phyloP scores from a whole-genome alignment of 768 basidiomycete species.

The Infundibulicybe gibba region DNA sequence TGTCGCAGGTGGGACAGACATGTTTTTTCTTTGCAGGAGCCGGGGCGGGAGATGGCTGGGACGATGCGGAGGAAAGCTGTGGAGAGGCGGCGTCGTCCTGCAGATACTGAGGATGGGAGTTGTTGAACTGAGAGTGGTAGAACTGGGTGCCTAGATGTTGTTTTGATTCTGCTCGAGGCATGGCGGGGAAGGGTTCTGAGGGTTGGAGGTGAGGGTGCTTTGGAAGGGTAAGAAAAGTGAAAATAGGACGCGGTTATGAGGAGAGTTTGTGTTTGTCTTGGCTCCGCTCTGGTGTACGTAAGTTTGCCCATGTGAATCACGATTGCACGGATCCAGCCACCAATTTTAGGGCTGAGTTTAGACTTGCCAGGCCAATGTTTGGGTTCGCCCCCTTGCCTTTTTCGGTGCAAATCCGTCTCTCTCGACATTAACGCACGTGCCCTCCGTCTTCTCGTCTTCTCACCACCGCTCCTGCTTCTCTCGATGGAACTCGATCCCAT shows the following conservation, averaged over 20 bases:
- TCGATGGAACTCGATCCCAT: neutral
- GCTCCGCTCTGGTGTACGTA: slow-evolving; percentile 26
- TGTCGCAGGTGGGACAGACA: slow-evolving; percentile 68
- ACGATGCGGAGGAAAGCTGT: slow-evolving; percentile 21
- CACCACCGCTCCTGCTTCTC: neutral
- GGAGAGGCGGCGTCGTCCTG: slow-evolving; percentile 21
- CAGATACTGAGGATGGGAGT: slow-evolving; percentile 17
- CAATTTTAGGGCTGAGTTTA: slow-evolving; percentile 18
- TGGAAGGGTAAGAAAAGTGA: slow-evolving; percentile 15
- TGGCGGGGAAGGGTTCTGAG: slow-evolving; percentile 13
- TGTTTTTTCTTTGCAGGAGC: slow-evolving; percentile 45
- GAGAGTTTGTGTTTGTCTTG: slow-evolving; percentile 24
- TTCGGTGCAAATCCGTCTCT: slow-evolving; percentile 13
- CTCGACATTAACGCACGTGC: slow-evolving; percentile 8
- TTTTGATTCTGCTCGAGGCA: slow-evolving; percentile 37
- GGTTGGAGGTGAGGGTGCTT: slow-evolving; percentile 16
- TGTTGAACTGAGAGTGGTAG: slow-evolving; percentile 29
- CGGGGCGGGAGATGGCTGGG: slow-evolving; percentile 11
- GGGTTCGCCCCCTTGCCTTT: slow-evolving; percentile 14
- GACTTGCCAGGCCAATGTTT: slow-evolving; percentile 20
- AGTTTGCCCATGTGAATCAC: slow-evolving; percentile 22
- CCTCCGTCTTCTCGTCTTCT: neutral
- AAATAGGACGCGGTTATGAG: slow-evolving; percentile 23
- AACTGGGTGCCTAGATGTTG: slow-evolving; percentile 19
- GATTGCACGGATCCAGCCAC: neutral